Evolutionary conservation across 2,329 filamentous ascomycete genomes (phyloP).

Genomic region (Fusarium acutatum): DNA sequence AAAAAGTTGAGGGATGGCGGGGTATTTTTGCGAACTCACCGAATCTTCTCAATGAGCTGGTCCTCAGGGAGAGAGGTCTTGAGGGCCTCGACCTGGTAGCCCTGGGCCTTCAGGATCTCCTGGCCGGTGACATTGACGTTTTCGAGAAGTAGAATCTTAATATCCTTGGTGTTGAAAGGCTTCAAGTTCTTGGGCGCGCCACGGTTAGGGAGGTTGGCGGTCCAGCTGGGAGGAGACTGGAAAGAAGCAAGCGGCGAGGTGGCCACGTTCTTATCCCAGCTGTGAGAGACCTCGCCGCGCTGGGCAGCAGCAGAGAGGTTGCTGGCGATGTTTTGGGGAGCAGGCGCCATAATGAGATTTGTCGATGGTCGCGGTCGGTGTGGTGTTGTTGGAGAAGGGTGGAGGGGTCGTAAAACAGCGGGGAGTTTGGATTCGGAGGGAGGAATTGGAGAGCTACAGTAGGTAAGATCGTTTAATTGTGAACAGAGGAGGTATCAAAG

Average conservation of each 20-base stretch:
- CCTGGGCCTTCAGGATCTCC: slow-evolving; percentile 83
- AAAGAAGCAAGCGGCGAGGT: slow-evolving; percentile 80
- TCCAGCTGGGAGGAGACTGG: slow-evolving; percentile 75
- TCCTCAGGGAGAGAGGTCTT: slow-evolving; percentile 93
- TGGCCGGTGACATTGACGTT: slow-evolving; percentile 93
- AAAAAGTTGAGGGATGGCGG: slow-evolving; percentile 25
- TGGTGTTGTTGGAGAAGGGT: slow-evolving; percentile 40
- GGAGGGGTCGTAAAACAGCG: slow-evolving; percentile 19
- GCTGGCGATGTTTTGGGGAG: slow-evolving; percentile 58
- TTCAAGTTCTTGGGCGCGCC: slow-evolving; percentile 78
- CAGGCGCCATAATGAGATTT: slow-evolving; percentile 50
- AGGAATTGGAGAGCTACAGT: slow-evolving; percentile 15
- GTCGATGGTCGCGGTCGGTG: slow-evolving; percentile 10
- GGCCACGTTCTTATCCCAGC: slow-evolving; percentile 69
- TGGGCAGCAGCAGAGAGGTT: slow-evolving; percentile 47
- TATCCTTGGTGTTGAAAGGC: slow-evolving; percentile 93
- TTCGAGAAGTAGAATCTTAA: slow-evolving; percentile 94
- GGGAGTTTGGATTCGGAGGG: background rate
- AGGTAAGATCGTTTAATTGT: background rate
- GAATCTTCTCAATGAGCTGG: slow-evolving; percentile 95
- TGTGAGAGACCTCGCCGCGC: slow-evolving; percentile 61
- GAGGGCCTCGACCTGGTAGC: slow-evolving; percentile 93
- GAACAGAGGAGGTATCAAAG: background rate
- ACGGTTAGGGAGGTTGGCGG: slow-evolving; percentile 51
- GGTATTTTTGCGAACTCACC: slow-evolving; percentile 59